Evolutionary conservation across 768 basidiomycete species (phyloP).

Genomic region (Agaricus subrufescens): DNA sequence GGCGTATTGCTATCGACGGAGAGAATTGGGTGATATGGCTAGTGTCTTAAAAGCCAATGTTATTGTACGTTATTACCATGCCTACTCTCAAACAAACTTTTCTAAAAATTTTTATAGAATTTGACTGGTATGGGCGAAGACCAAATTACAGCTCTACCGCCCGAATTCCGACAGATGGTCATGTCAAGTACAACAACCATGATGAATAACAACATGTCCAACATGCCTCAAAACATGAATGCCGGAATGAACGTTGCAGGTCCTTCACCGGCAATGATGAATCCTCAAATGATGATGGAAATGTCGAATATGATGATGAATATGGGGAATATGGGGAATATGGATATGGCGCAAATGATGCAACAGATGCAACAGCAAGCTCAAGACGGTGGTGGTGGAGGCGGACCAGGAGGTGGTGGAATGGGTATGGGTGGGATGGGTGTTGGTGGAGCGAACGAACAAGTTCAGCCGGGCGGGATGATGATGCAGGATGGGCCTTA

Average conservation of each 20-base stretch:
- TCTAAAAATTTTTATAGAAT: constrained; percentile 41
- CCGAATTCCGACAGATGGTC: constrained; percentile 82
- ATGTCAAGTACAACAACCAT: constrained; percentile 78
- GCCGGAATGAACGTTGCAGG: constrained; percentile 15
- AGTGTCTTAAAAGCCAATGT: constrained; percentile 80
- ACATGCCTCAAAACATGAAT: neutral
- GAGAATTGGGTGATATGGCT: constrained; percentile 76
- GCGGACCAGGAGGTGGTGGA: neutral
- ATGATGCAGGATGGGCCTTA: constrained; percentile 47
- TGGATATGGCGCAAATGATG: constrained; percentile 42
- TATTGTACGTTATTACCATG: constrained; percentile 46
- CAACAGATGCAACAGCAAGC: constrained; percentile 6
- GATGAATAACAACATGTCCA: constrained; percentile 47
- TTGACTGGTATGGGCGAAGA: constrained; percentile 82
- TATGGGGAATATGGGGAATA: constrained; percentile 63
- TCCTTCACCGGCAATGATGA: constrained; percentile 54
- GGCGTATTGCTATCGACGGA: constrained; percentile 80
- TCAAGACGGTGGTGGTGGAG: constrained; percentile 1
- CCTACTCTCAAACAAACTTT: neutral
- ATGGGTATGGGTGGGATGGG: constrained; percentile 3
- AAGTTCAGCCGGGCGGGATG: constrained; percentile 15
- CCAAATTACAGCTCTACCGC: constrained; percentile 70
- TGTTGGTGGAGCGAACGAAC: constrained; percentile 33
- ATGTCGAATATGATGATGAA: constrained; percentile 53
- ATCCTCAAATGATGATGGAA: constrained; percentile 73